These are phyloP conservation scores for Fusarium sororula DNA, from an alignment of 2,329 filamentous ascomycete genomes.

Conservation along the genomic window DNA sequence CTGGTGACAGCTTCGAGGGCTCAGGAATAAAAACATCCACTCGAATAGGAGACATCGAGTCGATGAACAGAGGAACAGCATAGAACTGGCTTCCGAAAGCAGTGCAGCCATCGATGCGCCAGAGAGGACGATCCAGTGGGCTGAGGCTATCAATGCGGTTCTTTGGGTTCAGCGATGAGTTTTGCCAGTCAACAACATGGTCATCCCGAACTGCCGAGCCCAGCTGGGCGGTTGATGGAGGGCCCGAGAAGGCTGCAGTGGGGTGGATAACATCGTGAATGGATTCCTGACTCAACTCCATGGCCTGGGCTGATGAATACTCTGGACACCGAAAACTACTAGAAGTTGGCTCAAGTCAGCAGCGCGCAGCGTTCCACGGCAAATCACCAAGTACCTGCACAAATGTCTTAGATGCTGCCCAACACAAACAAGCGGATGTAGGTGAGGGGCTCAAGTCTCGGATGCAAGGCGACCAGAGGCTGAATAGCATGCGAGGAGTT, in stretches of 20 bases:
- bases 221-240: background rate
- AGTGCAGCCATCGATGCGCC: constrained; percentile 68
- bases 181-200: constrained; percentile 50
- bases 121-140: constrained; percentile 55
- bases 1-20: constrained; percentile 51
- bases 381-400: constrained; percentile 31
- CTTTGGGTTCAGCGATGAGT: constrained; percentile 66
- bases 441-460: constrained; percentile 28
- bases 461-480: constrained; percentile 27
- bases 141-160: constrained; percentile 68
- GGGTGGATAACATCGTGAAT: constrained; percentile 67
- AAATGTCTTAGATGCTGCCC: constrained; percentile 33
- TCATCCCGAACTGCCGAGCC: background rate
- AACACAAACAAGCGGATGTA: constrained; percentile 16
- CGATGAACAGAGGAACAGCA: constrained; percentile 62
- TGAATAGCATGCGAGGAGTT: constrained; percentile 5
- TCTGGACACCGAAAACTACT: constrained; percentile 7
- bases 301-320: constrained; percentile 41
- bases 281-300: constrained; percentile 63
- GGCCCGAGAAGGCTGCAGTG: constrained; percentile 60
- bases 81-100: constrained; percentile 67
- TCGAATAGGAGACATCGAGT: constrained; percentile 58
- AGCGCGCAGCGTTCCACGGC: constrained; percentile 22
- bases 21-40: constrained; percentile 68
- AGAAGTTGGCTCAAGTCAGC: constrained; percentile 14